These are phyloP conservation scores for Termitomyces sp. DNA, from an alignment of 768 basidiomycete genomes.

Conservation along the genomic window DNA sequence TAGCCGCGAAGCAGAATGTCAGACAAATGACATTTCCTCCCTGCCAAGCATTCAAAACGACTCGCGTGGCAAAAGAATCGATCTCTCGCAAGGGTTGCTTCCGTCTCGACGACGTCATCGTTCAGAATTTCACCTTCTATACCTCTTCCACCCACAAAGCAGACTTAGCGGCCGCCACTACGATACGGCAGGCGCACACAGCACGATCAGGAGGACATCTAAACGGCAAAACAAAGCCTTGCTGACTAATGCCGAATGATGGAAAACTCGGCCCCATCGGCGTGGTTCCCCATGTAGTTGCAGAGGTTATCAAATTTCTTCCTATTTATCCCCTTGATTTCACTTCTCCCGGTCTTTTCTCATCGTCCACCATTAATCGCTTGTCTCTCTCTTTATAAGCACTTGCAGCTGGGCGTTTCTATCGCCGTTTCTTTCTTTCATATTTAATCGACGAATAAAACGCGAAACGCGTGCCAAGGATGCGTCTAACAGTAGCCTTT, in stretches of 20 bases:
- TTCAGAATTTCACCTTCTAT: not conserved
- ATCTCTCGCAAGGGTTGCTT: not conserved
- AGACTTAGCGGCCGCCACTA: not conserved
- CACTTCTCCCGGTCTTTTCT: not conserved
- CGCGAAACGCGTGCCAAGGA: not conserved
- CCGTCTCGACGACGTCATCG: not conserved
- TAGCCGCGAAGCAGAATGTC: not conserved
- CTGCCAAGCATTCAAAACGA: conserved; percentile 2
- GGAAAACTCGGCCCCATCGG: not conserved
- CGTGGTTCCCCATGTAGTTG: conserved; percentile 1
- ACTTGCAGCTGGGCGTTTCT: not conserved
- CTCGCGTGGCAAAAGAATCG: conserved; percentile 1
- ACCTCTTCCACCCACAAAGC: not conserved
- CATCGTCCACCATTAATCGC: not conserved
- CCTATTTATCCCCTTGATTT: not conserved
- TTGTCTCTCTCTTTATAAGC: not conserved
- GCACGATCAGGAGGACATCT: not conserved
- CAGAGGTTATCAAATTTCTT: not conserved
- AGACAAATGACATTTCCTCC: not conserved
- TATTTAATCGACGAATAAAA: conserved; percentile 1
- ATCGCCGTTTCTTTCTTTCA: not conserved
- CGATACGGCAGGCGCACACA: not conserved
- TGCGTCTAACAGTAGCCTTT: conserved; percentile 14
- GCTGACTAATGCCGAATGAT: conserved; percentile 12
- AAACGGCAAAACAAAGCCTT: conserved; percentile 1